Percentiles rank a stretch among this genome's conserved stretches.
phyloP scores from a whole-genome alignment of 2,329 filamentous ascomycete genomes.

The Sclerotiophoma versabilis region DNA sequence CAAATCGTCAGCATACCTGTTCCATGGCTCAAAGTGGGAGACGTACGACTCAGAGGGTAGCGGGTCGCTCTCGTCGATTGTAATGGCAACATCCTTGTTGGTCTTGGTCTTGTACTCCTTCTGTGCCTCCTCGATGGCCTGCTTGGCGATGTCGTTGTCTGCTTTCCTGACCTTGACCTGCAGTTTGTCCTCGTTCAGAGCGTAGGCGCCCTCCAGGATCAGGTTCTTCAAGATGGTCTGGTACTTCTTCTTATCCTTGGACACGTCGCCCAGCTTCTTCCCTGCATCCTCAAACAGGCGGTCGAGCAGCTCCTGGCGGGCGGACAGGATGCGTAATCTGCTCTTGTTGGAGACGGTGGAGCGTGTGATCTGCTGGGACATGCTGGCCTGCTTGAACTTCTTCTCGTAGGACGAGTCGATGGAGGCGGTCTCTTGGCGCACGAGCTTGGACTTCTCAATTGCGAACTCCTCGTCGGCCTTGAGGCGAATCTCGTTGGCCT shows the following conservation, averaged over 20 bases:
- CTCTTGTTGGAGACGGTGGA: slow-evolving; percentile 97
- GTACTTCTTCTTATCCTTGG: slow-evolving; percentile 78
- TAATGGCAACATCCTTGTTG: slow-evolving; percentile 72
- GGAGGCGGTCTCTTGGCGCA: slow-evolving; percentile 89
- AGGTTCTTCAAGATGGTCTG: slow-evolving; percentile 77
- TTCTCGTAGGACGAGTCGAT: slow-evolving; percentile 96
- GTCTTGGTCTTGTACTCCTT: slow-evolving; percentile 84
- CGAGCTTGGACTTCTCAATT: slow-evolving; percentile 98
- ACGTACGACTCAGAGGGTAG: slow-evolving; percentile 84
- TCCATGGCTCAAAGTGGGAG: background rate
- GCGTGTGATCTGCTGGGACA: slow-evolving; percentile 98
- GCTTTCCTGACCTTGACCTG: slow-evolving; percentile 77
- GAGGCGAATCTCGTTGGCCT: slow-evolving; percentile 95
- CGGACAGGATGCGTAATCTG: slow-evolving; percentile 83
- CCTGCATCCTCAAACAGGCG: slow-evolving; percentile 83
- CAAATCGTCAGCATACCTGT: slow-evolving; percentile 14
- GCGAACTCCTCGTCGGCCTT: slow-evolving; percentile 99
- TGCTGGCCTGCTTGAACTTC: slow-evolving; percentile 98
- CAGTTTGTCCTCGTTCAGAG: slow-evolving; percentile 81
- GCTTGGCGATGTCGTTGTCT: slow-evolving; percentile 77
- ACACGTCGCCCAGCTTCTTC: slow-evolving; percentile 71
- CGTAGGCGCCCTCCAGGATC: slow-evolving; percentile 89
- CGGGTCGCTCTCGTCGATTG: slow-evolving; percentile 79
- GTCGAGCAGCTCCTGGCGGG: slow-evolving; percentile 90
- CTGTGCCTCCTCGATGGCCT: slow-evolving; percentile 77